A percentile compares a stretch with the other conserved stretches of the same genome.
phyloP scores from a whole-genome alignment of 306 rosid genomes.

The Albizia julibrissin region DNA sequence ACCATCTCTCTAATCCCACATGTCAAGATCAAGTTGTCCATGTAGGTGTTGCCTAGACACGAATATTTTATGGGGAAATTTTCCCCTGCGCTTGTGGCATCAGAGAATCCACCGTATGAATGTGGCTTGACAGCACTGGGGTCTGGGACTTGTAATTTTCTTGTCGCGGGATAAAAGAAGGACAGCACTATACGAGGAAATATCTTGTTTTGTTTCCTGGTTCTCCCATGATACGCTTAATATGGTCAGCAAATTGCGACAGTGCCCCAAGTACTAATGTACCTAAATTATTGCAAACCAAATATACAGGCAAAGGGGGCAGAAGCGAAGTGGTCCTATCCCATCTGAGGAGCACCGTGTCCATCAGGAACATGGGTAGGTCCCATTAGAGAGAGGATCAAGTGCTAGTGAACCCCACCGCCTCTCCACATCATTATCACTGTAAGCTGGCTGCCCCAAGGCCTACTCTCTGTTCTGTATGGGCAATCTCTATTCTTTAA shows the following conservation, averaged over 20 bases:
- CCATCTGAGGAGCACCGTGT: conserved; percentile 2
- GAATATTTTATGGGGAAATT: not conserved
- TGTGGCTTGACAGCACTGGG: not conserved
- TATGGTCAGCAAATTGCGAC: not conserved
- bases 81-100: not conserved
- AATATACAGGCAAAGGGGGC: not conserved
- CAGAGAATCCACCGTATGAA: not conserved
- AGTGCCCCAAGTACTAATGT: not conserved
- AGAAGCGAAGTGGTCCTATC: conserved; percentile 24
- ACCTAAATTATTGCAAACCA: not conserved
- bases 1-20: not conserved
- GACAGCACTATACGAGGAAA: not conserved
- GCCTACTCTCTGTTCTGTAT: not conserved
- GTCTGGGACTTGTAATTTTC: not conserved
- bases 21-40: not conserved
- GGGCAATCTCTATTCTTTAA: not conserved
- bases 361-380: conserved; percentile 42
- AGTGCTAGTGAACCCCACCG: not conserved
- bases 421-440: not conserved
- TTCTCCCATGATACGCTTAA: not conserved
- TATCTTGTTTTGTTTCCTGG: not conserved
- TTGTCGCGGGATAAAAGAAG: not conserved
- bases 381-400: not conserved
- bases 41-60: not conserved
- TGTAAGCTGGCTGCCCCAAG: not conserved